These are phyloP conservation scores for Trypanosoma rangeli DNA, from an alignment of 208 protist genomes.

Conservation along the genomic window DNA sequence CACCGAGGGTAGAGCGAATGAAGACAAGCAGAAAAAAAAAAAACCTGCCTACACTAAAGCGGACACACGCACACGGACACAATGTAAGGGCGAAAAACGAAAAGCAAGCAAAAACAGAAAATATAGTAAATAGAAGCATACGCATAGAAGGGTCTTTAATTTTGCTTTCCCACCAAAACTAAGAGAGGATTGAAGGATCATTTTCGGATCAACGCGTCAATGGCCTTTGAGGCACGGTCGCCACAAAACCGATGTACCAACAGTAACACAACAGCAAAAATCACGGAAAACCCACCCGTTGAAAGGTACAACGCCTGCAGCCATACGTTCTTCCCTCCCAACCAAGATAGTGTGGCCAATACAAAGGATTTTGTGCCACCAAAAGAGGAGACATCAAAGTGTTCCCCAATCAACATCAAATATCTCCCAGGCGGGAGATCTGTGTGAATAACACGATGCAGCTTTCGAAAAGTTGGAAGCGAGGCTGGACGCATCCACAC, in stretches of 20 bases:
- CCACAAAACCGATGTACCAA: conserved; percentile 43
- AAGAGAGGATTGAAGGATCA: conserved; percentile 3
- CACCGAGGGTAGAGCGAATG: neutral
- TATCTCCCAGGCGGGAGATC: conserved; percentile 88
- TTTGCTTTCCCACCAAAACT: neutral
- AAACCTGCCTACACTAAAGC: neutral
- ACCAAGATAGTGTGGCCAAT: conserved; percentile 91
- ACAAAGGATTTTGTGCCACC: conserved; percentile 95
- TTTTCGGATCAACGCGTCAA: conserved; percentile 30
- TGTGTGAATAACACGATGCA: conserved; percentile 92
- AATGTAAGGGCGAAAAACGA: neutral
- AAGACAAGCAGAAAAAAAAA: neutral
- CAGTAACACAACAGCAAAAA: conserved; percentile 78
- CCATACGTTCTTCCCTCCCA: conserved; percentile 96
- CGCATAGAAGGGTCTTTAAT: neutral
- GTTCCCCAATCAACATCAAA: conserved; percentile 87
- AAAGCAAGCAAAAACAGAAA: neutral
- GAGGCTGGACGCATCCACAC: conserved; percentile 98
- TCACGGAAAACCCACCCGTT: conserved; percentile 85
- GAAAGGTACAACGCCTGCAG: conserved; percentile 93
- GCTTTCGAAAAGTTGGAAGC: conserved; percentile 97
- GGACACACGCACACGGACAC: neutral
- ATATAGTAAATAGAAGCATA: neutral
- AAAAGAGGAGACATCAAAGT: conserved; percentile 91
- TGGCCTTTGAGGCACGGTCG: conserved; percentile 35